These are phyloP conservation scores for Corylus heterophylla DNA, from an alignment of 306 rosid genomes.

Conservation along the genomic window DNA sequence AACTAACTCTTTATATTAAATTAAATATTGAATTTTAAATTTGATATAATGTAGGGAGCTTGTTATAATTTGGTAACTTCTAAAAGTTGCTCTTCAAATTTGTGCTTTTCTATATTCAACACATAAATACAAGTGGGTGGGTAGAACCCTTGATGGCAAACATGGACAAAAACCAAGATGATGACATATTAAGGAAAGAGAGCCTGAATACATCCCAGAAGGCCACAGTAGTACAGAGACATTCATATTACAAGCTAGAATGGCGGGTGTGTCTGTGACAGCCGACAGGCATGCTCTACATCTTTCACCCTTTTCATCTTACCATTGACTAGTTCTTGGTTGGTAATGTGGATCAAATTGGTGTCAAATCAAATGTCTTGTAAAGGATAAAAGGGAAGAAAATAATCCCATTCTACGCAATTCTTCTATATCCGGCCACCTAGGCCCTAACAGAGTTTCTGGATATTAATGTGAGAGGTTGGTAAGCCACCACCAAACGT, in stretches of 20 bases:
- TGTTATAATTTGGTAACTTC: too few relatives aligned
- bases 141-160: background rate
- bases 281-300: background rate
- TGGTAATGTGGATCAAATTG: constrained; percentile 7
- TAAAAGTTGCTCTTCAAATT: too few relatives aligned
- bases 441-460: too few relatives aligned
- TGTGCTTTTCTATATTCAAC: too few relatives aligned
- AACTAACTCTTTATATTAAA: too few relatives aligned
- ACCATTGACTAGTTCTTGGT: constrained; percentile 15
- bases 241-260: background rate
- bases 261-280: background rate
- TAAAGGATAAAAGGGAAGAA: background rate
- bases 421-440: background rate
- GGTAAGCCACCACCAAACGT: too few relatives aligned
- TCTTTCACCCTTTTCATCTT: background rate
- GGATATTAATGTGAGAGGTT: too few relatives aligned
- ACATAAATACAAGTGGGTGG: background rate
- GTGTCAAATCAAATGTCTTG: constrained; percentile 21
- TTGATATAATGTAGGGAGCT: too few relatives aligned
- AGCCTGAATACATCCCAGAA: background rate
- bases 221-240: background rate
- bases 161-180: background rate
- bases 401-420: background rate
- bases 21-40: too few relatives aligned
- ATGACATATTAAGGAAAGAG: background rate